Evolutionary conservation across 495 filamentous ascomycete species (phyloP), one percentile per base, ranked within the genome.

Genomic region (Xylaria telfairii): DNA sequence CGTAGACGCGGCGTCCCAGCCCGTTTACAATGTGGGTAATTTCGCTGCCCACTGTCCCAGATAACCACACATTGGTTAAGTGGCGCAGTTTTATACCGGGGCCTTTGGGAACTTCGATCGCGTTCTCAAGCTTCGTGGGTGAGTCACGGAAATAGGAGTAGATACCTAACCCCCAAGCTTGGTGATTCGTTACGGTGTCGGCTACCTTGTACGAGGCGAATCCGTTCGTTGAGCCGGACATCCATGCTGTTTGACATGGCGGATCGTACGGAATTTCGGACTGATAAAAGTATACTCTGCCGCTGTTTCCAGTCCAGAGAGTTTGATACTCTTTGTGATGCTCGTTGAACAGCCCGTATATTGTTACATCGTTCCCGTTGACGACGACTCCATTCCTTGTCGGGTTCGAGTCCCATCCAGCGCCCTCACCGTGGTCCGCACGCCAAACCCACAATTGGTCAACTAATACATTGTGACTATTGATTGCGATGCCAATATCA

Each of bases 121-220:
- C 77, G 44, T 77, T 79, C 64, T 77, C 77, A 39, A 79, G 71
- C 57, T 79, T 79, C 3, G 73, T 74, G 8, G 77, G 75, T 4
- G 77, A 77, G 64, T 79, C 77, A 57, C 77, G 77, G 47, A 79
- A 79, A 53, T 77, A 79, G 26, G 71, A 79, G 42, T 79, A 79
- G 49, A 79, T 71, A 15, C 77, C 77, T 26, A 79, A 24, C 12
- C 77, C 77, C 75, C 77, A 79, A 3, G 75, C 75, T 59, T 79
- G 73, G 26, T 79, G 77, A 32, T 39, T 71, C 41, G 68, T 74
- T 15, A 79, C 77, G 0, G 21, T 41, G 21, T 77, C 75, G 30
- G 77, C 73, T 1, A 79, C 77, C 61, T 76, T 79, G 47, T 79
- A 79, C 34, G 77, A 79, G 47, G 77, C 73, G 21, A 74, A 79